These are phyloP conservation scores for Trichoderma lentiforme DNA, from an alignment of 2,329 filamentous ascomycete genomes.

Conservation along the genomic window DNA sequence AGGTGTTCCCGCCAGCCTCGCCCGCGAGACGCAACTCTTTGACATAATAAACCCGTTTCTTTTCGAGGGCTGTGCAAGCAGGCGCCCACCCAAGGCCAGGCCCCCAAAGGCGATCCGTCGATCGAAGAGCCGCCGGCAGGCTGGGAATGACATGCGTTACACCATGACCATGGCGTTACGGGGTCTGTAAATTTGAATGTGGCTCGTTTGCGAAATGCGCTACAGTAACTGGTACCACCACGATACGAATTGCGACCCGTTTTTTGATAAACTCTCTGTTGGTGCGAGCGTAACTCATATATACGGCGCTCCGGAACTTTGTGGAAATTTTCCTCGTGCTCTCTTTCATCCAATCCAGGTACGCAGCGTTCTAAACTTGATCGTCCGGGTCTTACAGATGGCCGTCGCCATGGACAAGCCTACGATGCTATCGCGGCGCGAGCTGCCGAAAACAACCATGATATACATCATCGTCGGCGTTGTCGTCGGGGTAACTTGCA, in stretches of 20 bases:
- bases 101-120: neutral
- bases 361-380: neutral
- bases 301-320: neutral
- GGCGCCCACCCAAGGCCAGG: neutral
- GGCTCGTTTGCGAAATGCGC: constrained; percentile 2
- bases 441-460: neutral
- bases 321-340: neutral
- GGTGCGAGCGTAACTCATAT: neutral
- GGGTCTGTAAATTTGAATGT: neutral
- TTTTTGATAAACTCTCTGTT: neutral
- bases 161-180: neutral
- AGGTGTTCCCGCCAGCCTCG: neutral
- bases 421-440: neutral
- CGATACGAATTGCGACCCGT: neutral
- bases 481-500: neutral
- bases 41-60: neutral
- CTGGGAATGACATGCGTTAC: neutral
- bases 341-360: neutral
- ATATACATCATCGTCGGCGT: constrained; percentile 14
- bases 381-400: neutral
- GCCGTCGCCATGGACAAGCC: neutral
- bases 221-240: neutral
- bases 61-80: constrained; percentile 4
- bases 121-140: neutral
- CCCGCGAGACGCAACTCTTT: neutral